A percentile compares a stretch with the other conserved stretches of the same genome.
Conservation (phyloP, 129 eudicot genomes). For the Sambucus nigra region DNA sequence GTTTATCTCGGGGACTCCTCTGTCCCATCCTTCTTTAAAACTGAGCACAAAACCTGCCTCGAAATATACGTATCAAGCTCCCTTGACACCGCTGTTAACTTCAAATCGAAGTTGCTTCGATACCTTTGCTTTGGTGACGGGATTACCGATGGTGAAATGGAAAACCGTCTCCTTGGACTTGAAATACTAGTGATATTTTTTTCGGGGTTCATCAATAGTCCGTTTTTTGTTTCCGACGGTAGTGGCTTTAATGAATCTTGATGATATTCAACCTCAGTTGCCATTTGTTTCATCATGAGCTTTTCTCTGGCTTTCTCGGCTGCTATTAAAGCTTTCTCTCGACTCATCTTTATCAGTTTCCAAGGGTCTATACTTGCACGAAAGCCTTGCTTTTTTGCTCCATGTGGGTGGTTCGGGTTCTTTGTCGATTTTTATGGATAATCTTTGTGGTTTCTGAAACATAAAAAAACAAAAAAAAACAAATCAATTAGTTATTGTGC, state of each 20-base stretch:
- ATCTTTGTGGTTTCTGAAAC: constrained; percentile 46
- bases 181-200: constrained; percentile 41
- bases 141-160: constrained; percentile 44
- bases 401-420: constrained; percentile 29
- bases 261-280: constrained; percentile 19
- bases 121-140: constrained; percentile 50
- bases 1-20: constrained; percentile 57
- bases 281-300: constrained; percentile 42
- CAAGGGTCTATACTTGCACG: constrained; percentile 86
- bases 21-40: constrained; percentile 42
- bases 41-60: constrained; percentile 75
- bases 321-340: constrained; percentile 72
- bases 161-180: constrained; percentile 84
- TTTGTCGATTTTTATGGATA: constrained; percentile 60
- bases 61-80: constrained; percentile 86
- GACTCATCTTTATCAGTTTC: constrained; percentile 75
- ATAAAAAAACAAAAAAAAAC: not conserved
- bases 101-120: constrained; percentile 67
- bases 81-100: constrained; percentile 69
- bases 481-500: not conserved
- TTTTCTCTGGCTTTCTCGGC: constrained; percentile 77
- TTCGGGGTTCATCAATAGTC: constrained; percentile 37
- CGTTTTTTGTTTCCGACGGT: constrained; percentile 62
- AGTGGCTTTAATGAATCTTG: constrained; percentile 52
- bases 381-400: constrained; percentile 51